A percentile compares a stretch with the other conserved stretches of the same genome.
phyloP scores from a whole-genome alignment of 306 rosid species.

The Pyrus bretschneideri region DNA sequence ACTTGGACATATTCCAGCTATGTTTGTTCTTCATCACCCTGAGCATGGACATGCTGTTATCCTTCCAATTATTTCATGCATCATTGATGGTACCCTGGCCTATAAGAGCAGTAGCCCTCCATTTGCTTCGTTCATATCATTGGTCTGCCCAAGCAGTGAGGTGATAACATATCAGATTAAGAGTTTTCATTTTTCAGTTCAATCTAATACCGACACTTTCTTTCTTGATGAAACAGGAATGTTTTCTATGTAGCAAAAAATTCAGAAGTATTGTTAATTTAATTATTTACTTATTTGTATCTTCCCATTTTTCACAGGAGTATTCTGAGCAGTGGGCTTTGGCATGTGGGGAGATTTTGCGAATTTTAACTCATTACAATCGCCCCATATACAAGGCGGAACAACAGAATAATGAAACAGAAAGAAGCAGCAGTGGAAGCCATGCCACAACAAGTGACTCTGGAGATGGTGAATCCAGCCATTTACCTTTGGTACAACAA shows the following conservation, averaged over 20 bases:
- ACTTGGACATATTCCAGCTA: conserved; percentile 55
- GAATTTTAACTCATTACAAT: conserved; percentile 92
- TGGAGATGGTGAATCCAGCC: conserved; percentile 41
- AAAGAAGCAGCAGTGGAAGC: conserved; percentile 85
- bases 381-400: conserved; percentile 84
- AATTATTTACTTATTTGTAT: conserved; percentile 8
- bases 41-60: conserved; percentile 97
- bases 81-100: conserved; percentile 74
- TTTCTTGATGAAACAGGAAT: neutral
- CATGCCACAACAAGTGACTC: conserved; percentile 72
- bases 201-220: neutral
- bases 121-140: conserved; percentile 86
- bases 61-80: conserved; percentile 90
- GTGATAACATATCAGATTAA: conserved; percentile 29
- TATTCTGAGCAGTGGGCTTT: conserved; percentile 98
- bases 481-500: conserved; percentile 39
- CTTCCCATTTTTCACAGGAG: conserved; percentile 43
- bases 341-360: conserved; percentile 92
- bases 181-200: neutral
- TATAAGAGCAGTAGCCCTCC: conserved; percentile 74
- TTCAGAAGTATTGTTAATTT: neutral
- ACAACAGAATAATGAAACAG: conserved; percentile 49
- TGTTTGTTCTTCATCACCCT: conserved; percentile 93
- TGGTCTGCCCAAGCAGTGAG: conserved; percentile 85
- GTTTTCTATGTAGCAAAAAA: neutral